Conservation (phyloP, 2,329 filamentous ascomycete species). For the Xylariaceae sp. region DNA sequence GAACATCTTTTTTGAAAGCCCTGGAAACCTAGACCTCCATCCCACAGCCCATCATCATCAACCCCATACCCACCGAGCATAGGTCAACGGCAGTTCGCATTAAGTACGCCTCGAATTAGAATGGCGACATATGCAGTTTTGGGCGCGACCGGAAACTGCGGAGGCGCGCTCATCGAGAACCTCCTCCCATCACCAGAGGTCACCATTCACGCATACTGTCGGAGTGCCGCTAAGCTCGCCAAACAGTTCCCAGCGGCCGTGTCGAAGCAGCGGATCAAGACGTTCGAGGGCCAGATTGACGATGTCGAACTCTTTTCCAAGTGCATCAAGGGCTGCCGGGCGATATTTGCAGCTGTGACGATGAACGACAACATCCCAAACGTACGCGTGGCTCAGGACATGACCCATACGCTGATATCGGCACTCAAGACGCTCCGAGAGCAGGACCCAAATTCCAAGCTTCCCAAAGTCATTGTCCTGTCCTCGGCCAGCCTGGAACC, state of each 20-base stretch:
- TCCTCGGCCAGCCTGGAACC: constrained; percentile 40
- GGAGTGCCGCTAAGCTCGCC: constrained; percentile 37
- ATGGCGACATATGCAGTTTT: constrained; percentile 36
- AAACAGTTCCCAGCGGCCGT: constrained; percentile 30
- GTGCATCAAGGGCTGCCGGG: constrained; percentile 33
- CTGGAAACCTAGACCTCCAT: neutral
- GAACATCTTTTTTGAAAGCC: too few relatives aligned
- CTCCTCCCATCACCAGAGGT: constrained; percentile 32
- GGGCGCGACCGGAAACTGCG: constrained; percentile 42
- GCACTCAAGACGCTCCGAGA: constrained; percentile 31
- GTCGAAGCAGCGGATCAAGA: constrained; percentile 30
- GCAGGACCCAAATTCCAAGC: neutral
- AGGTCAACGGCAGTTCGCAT: neutral
- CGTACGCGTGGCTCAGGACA: constrained; percentile 35
- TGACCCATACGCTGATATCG: constrained; percentile 31
- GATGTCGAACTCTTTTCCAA: constrained; percentile 35
- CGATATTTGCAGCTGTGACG: constrained; percentile 38
- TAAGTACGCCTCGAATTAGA: neutral
- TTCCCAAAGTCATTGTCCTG: constrained; percentile 41
- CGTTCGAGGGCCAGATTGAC: constrained; percentile 40
- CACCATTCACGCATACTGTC: constrained; percentile 41
- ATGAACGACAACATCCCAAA: constrained; percentile 43
- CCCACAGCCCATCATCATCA: neutral
- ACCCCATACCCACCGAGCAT: neutral
- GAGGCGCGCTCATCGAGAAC: constrained; percentile 37